A percentile compares a stretch with the other conserved stretches of the same genome.
Evolutionary conservation across 176 grass and related monocot species (phyloP).

Genomic region (Hsuehochloa calcarea): DNA sequence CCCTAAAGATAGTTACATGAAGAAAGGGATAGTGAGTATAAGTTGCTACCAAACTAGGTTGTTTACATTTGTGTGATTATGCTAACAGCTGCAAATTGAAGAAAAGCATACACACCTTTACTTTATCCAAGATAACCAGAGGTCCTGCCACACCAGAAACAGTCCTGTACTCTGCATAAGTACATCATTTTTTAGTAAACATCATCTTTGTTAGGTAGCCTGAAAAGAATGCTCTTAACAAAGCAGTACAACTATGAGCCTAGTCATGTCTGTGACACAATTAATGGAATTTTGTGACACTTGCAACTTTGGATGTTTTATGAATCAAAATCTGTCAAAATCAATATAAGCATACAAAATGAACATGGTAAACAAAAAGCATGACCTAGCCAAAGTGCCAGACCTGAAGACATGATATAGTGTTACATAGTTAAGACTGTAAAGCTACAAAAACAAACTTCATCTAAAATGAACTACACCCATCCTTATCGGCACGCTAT

Average conservation of each 20-base stretch:
- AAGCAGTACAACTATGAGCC: not conserved
- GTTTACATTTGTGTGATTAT: constrained; percentile 14
- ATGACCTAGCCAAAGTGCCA: not conserved
- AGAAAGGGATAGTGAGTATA: constrained; percentile 21
- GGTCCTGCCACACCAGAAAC: constrained; percentile 97
- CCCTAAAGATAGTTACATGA: constrained; percentile 53
- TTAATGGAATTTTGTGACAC: not conserved
- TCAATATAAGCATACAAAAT: not conserved
- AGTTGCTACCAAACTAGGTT: not conserved
- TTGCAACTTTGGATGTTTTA: not conserved
- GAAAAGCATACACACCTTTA: constrained; percentile 62
- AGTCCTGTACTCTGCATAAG: constrained; percentile 89
- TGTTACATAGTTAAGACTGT: not conserved
- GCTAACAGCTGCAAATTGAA: constrained; percentile 7
- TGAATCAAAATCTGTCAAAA: not conserved
- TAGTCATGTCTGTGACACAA: not conserved
- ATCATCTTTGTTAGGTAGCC: not conserved
- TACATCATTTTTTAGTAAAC: not conserved
- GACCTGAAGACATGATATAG: not conserved
- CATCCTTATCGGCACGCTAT: not conserved
- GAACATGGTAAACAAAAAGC: not conserved
- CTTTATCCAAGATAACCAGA: constrained; percentile 98
- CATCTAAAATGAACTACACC: not conserved
- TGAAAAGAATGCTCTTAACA: constrained; percentile 7
- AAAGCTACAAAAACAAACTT: not conserved